Conservation (phyloP, 768 basidiomycete species). For the Leucosporidium yakuticum region DNA sequence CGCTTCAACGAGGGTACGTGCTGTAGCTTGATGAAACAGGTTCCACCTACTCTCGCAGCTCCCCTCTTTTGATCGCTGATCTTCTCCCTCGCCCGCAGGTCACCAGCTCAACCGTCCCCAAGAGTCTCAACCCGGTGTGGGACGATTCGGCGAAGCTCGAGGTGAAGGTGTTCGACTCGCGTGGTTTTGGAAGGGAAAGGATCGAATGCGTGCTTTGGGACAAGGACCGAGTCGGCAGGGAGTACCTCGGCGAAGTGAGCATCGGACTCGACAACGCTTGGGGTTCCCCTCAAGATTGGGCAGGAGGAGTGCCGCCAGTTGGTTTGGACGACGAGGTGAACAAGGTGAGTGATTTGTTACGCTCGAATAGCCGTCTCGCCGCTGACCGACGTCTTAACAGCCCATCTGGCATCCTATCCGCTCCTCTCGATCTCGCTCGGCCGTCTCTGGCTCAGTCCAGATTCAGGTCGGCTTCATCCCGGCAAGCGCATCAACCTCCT, state of each 20-base stretch:
- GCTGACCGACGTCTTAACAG: slow-evolving; percentile 41
- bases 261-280: slow-evolving; percentile 77
- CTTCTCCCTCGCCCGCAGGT: background rate
- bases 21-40: background rate
- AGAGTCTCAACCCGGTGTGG: slow-evolving; percentile 37
- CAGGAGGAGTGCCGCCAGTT: slow-evolving; percentile 50
- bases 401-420: slow-evolving; percentile 47
- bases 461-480: slow-evolving; percentile 60
- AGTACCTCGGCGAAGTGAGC: slow-evolving; percentile 84
- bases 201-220: slow-evolving; percentile 90
- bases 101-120: slow-evolving; percentile 21
- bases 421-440: slow-evolving; percentile 51
- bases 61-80: no score
- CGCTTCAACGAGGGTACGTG: slow-evolving; percentile 10
- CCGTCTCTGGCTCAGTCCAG: slow-evolving; percentile 53
- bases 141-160: slow-evolving; percentile 25
- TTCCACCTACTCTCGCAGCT: background rate
- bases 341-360: slow-evolving; percentile 51
- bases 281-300: slow-evolving; percentile 21
- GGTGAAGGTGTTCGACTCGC: slow-evolving; percentile 24
- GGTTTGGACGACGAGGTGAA: slow-evolving; percentile 57
- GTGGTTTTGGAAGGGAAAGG: slow-evolving; percentile 25
- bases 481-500: background rate
- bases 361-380: background rate
- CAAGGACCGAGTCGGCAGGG: slow-evolving; percentile 76